phyloP scores from a whole-genome alignment of 225 moss, liverwort and hornwort species.

The Polytrichum formosum region DNA sequence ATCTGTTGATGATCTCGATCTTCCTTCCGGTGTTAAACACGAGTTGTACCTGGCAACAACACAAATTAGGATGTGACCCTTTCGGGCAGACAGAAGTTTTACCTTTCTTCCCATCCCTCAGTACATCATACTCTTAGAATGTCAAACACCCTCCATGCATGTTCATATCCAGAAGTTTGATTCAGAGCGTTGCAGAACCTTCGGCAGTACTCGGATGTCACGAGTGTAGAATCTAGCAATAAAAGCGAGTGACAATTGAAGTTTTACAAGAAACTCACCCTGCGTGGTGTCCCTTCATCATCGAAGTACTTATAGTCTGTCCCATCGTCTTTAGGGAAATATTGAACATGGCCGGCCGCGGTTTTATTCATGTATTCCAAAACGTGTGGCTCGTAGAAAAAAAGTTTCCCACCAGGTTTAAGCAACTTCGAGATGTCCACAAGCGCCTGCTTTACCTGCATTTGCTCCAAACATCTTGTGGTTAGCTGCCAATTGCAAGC shows the following conservation, averaged over 20 bases:
- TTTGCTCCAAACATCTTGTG: not conserved
- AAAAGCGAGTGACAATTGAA: no score
- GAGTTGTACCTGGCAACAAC: slow-evolving; percentile 16
- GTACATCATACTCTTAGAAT: no score
- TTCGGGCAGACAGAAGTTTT: no score
- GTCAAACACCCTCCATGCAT: no score
- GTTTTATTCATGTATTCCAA: slow-evolving; percentile 19
- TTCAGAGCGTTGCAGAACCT: no score
- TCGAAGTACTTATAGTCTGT: slow-evolving; percentile 22
- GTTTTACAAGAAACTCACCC: slow-evolving; percentile 3
- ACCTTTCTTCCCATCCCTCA: no score
- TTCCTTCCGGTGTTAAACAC: slow-evolving; percentile 16
- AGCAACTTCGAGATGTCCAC: slow-evolving; percentile 19
- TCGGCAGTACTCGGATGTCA: no score
- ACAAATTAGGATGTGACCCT: not conserved
- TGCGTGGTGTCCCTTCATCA: slow-evolving; percentile 30
- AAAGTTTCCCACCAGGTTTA: slow-evolving; percentile 24
- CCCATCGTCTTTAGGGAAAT: slow-evolving; percentile 27
- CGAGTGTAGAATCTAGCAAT: no score
- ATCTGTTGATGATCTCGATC: slow-evolving; percentile 30
- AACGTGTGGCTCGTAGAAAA: slow-evolving; percentile 29
- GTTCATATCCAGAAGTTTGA: no score
- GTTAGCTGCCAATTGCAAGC: no score
- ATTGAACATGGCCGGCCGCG: slow-evolving; percentile 16
- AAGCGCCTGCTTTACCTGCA: slow-evolving; percentile 28